These are phyloP conservation scores for Canariomyces notabilis DNA, from an alignment of 2,329 filamentous ascomycete species.

Conservation along the genomic window DNA sequence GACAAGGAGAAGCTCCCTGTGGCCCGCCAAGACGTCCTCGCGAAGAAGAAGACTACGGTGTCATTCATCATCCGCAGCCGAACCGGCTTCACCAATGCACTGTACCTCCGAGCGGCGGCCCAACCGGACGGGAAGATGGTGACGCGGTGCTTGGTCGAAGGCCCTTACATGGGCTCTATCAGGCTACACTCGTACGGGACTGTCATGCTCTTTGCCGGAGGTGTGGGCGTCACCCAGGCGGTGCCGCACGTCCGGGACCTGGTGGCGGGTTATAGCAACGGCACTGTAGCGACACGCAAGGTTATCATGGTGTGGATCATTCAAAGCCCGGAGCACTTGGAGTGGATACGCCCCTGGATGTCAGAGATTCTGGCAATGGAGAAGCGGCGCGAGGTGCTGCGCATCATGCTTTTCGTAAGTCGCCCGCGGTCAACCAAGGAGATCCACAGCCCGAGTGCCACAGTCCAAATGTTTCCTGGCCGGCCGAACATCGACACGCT, in stretches of 20 bases:
- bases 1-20: slow-evolving; percentile 53
- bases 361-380: slow-evolving; percentile 73
- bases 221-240: slow-evolving; percentile 76
- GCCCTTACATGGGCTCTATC: slow-evolving; percentile 71
- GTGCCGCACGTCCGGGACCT: slow-evolving; percentile 71
- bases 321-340: slow-evolving; percentile 71
- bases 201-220: slow-evolving; percentile 72
- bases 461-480: slow-evolving; percentile 80
- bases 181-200: slow-evolving; percentile 71
- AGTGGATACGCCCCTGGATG: slow-evolving; percentile 84
- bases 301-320: slow-evolving; percentile 75
- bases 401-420: slow-evolving; percentile 74
- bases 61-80: slow-evolving; percentile 69
- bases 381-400: slow-evolving; percentile 65
- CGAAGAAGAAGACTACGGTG: slow-evolving; percentile 59
- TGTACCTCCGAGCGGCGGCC: slow-evolving; percentile 64
- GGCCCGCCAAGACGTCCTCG: slow-evolving; percentile 53
- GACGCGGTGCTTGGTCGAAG: slow-evolving; percentile 65
- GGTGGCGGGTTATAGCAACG: slow-evolving; percentile 61
- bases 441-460: slow-evolving; percentile 71
- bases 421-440: slow-evolving; percentile 71
- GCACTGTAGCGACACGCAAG: slow-evolving; percentile 65
- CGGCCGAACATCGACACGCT: slow-evolving; percentile 69
- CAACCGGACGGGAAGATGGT: slow-evolving; percentile 55
- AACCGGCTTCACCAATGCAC: slow-evolving; percentile 65